Conservation (phyloP, 768 basidiomycete species). For the Trametes meyenii region DNA sequence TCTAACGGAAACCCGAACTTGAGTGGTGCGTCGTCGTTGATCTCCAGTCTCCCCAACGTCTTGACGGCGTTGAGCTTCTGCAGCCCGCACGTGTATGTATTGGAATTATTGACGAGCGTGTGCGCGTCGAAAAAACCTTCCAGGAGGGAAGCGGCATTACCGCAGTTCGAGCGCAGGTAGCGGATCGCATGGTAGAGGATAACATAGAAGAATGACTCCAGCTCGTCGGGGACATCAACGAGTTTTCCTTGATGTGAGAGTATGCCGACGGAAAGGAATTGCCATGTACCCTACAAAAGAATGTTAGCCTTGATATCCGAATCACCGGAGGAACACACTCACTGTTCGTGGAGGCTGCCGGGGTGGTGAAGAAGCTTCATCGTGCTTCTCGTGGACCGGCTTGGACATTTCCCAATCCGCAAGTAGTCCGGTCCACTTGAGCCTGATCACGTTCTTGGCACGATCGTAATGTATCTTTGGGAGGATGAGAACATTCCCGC, state of each 20-base stretch:
- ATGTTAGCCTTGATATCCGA: background rate
- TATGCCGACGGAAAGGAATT: constrained; percentile 15
- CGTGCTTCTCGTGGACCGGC: background rate
- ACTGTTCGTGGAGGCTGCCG: constrained; percentile 6
- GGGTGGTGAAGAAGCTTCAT: background rate
- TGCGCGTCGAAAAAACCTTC: background rate
- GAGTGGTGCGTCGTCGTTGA: too few species aligned
- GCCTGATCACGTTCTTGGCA: background rate
- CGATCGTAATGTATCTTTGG: background rate
- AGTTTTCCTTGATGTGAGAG: background rate
- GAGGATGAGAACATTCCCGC: background rate
- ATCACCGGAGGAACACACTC: too few species aligned
- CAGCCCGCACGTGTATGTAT: background rate
- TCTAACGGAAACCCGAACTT: too few species aligned
- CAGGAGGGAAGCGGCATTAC: background rate
- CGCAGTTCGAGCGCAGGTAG: background rate
- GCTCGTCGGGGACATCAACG: constrained; percentile 16
- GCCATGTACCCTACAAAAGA: constrained; percentile 24
- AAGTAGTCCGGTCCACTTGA: background rate
- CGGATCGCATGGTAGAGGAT: constrained; percentile 8
- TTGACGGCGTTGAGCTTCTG: background rate
- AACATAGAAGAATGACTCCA: constrained; percentile 19
- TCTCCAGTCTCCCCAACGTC: background rate
- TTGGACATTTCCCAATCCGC: constrained; percentile 7
- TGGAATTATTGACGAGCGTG: background rate